These are phyloP conservation scores for Ilex aquifolium DNA, from an alignment of 257 asterid species.

Conservation along the genomic window DNA sequence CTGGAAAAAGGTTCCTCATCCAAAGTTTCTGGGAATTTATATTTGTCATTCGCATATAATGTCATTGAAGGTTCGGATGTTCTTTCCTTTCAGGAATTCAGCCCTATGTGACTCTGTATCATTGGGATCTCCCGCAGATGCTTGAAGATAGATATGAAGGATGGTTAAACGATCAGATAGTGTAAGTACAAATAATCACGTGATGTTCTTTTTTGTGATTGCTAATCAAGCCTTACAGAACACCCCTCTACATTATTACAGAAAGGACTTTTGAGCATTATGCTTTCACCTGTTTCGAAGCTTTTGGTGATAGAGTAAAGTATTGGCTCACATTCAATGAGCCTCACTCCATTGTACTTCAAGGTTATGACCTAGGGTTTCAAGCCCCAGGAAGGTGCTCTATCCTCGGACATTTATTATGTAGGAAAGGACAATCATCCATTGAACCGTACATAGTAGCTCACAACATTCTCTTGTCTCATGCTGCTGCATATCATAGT, in stretches of 20 bases:
- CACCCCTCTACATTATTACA: constrained; percentile 16
- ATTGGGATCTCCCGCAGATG: constrained; percentile 83
- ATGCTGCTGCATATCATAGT: constrained; percentile 62
- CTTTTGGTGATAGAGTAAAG: constrained; percentile 53
- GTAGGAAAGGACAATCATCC: constrained; percentile 67
- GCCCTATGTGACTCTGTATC: constrained; percentile 74
- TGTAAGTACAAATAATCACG: constrained; percentile 33
- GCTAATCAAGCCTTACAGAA: too few relatives aligned
- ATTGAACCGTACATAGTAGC: constrained; percentile 73
- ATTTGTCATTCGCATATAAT: background rate
- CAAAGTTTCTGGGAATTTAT: background rate
- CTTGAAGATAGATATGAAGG: constrained; percentile 74
- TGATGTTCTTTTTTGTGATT: constrained; percentile 4
- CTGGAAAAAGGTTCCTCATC: constrained; percentile 47
- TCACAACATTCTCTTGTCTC: constrained; percentile 68
- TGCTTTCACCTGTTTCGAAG: constrained; percentile 67
- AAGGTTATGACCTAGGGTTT: constrained; percentile 67
- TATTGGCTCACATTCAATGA: constrained; percentile 86
- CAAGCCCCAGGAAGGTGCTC: constrained; percentile 97
- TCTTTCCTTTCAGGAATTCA: constrained; percentile 44
- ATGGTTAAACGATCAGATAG: constrained; percentile 42
- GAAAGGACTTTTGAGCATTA: constrained; percentile 70
- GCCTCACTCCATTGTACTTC: constrained; percentile 74
- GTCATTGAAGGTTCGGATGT: background rate
- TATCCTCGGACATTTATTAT: constrained; percentile 53